Evolutionary conservation across 345 rosid species (phyloP).

Genomic region (Arabidopsis arenosa): DNA sequence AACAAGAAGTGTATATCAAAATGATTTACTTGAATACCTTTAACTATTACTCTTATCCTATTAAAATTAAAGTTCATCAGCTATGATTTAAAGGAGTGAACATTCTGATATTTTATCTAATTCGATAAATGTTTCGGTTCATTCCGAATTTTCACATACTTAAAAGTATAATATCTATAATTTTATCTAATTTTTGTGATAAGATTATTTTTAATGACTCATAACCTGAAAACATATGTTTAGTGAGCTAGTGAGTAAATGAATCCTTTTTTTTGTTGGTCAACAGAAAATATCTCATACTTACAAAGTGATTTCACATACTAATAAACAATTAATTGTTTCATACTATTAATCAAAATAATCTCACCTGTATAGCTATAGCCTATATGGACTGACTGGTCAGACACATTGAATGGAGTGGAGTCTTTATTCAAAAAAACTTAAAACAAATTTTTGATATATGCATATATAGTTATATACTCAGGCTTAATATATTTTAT

Average conservation of each 20-base stretch:
- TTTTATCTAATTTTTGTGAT: not conserved
- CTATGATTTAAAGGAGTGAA: not conserved
- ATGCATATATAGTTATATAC: too few species aligned
- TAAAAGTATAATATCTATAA: not conserved
- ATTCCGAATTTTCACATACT: not conserved
- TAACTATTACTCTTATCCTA: too few species aligned
- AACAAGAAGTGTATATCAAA: conserved; percentile 12
- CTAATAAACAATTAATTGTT: not conserved
- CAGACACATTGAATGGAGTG: not conserved
- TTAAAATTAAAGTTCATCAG: too few species aligned
- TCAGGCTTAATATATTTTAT: too few species aligned
- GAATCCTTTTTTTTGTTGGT: not conserved
- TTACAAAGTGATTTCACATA: not conserved
- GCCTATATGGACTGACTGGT: not conserved
- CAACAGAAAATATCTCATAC: not conserved
- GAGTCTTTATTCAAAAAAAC: conserved; percentile 2
- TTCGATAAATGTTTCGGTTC: not conserved
- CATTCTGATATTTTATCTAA: not conserved
- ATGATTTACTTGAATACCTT: conserved; percentile 5
- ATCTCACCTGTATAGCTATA: conserved; percentile 8
- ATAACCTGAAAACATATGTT: not conserved
- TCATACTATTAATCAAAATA: not conserved
- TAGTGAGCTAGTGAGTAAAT: not conserved
- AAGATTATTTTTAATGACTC: not conserved
- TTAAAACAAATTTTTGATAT: not conserved